A percentile compares a stretch with the other conserved stretches of the same genome.
Evolutionary conservation across 768 basidiomycete genomes (phyloP).

Genomic region (Dioszegia aurantiaca): DNA sequence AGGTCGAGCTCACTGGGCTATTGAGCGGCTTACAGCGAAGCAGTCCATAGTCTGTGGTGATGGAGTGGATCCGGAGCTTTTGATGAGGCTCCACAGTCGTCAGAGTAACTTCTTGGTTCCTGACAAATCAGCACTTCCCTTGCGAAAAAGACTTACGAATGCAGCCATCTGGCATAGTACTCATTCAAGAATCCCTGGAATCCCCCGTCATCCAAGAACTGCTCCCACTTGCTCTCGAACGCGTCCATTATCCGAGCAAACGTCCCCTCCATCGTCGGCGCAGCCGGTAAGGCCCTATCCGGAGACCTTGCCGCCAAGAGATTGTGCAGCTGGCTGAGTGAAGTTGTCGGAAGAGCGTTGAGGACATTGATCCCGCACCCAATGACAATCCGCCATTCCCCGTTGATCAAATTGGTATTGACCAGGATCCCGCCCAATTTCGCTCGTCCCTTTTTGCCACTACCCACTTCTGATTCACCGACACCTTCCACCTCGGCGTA

Average conservation of each 20-base stretch:
- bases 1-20: background rate
- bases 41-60: slow-evolving; percentile 83
- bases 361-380: slow-evolving; percentile 87
- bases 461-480: slow-evolving; percentile 51
- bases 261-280: slow-evolving; percentile 69
- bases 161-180: slow-evolving; percentile 82
- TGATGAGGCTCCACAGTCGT: slow-evolving; percentile 70
- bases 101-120: slow-evolving; percentile 60
- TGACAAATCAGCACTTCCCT: background rate
- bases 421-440: slow-evolving; percentile 93
- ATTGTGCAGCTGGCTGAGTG: slow-evolving; percentile 68
- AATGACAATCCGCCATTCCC: slow-evolving; percentile 71
- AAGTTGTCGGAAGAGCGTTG: slow-evolving; percentile 76
- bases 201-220: slow-evolving; percentile 65
- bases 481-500: slow-evolving; percentile 63
- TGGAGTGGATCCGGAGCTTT: slow-evolving; percentile 72
- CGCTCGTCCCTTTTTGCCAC: slow-evolving; percentile 56
- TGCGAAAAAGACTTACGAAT: slow-evolving; percentile 65
- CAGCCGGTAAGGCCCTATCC: slow-evolving; percentile 29
- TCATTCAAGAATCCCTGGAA: slow-evolving; percentile 77
- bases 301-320: slow-evolving; percentile 32
- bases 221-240: slow-evolving; percentile 76
- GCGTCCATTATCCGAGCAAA: slow-evolving; percentile 69
- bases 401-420: slow-evolving; percentile 75
- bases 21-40: slow-evolving; percentile 64